Percentiles rank a stretch among this genome's conserved stretches.
phyloP scores from a whole-genome alignment of 2,329 filamentous ascomycete species.

The Xylaria sp. region DNA sequence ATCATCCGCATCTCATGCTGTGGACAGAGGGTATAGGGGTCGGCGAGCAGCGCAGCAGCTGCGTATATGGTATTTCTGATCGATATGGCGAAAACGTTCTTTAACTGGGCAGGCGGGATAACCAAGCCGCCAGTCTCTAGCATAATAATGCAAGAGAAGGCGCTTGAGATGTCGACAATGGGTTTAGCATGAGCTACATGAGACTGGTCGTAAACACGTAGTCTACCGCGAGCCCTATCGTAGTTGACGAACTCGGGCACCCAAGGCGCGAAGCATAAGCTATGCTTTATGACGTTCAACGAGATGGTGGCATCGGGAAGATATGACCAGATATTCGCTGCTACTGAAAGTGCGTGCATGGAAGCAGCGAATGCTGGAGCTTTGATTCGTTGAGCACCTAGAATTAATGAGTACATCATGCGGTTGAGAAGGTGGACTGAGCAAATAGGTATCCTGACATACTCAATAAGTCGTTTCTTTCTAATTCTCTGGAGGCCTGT shows the following conservation, averaged over 20 bases:
- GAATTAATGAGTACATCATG: background rate
- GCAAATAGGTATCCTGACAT: background rate
- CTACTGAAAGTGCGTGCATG: background rate
- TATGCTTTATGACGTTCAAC: background rate
- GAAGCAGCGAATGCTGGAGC: background rate
- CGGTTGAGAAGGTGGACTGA: background rate
- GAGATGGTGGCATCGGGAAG: background rate
- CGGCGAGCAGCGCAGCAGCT: background rate
- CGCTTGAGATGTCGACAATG: background rate
- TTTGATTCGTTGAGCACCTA: background rate
- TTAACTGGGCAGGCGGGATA: background rate
- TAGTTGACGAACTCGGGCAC: background rate
- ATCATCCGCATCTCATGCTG: slow-evolving; percentile 3
- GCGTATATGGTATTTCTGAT: slow-evolving; percentile 5
- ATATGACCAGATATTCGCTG: background rate
- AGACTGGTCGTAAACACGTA: background rate
- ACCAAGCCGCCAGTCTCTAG: background rate
- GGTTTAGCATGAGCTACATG: background rate
- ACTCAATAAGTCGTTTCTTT: background rate
- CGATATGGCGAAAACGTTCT: slow-evolving; percentile 4
- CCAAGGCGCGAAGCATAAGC: background rate
- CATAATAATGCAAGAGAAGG: slow-evolving; percentile 5
- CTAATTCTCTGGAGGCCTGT: background rate
- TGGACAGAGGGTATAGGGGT: background rate
- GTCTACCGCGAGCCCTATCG: background rate